Evolutionary conservation across 441 rosid species (phyloP).

Genomic region (Populus hybrid): DNA sequence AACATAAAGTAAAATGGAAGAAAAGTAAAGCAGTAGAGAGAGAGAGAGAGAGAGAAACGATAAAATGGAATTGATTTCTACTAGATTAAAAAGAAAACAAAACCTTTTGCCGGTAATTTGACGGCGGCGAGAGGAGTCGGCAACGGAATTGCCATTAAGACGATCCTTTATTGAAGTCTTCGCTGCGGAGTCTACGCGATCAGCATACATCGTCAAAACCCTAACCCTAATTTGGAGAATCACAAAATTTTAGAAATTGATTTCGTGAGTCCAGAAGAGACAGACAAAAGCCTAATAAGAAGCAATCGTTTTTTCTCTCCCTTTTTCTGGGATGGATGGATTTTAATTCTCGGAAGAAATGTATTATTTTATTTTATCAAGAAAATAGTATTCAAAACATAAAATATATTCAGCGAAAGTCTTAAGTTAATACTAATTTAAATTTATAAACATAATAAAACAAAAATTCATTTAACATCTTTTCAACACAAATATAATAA

Average conservation of each 20-base stretch:
- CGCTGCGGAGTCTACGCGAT: constrained; percentile 64
- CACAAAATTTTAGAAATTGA: not conserved
- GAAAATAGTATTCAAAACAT: too few relatives aligned
- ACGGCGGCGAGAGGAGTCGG: constrained; percentile 49
- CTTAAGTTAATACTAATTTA: too few relatives aligned
- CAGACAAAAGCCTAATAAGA: not conserved
- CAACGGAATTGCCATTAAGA: constrained; percentile 55
- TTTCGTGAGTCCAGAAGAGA: not conserved
- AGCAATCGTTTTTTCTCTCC: not conserved
- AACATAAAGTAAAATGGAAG: not conserved
- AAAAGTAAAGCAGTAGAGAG: not conserved
- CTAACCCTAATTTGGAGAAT: constrained; percentile 34
- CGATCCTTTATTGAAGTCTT: constrained; percentile 65
- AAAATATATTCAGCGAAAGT: too few relatives aligned
- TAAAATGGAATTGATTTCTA: not conserved
- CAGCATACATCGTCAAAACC: constrained; percentile 73
- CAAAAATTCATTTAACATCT: too few relatives aligned
- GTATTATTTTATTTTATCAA: too few relatives aligned
- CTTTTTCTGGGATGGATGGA: not conserved
- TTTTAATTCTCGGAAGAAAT: not conserved
- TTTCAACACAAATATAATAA: too few relatives aligned
- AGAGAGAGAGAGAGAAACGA: not conserved
- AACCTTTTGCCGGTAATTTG: constrained; percentile 86
- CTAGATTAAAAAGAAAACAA: not conserved
- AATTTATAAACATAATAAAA: too few relatives aligned